phyloP scores from a whole-genome alignment of 1,284 basidiomycete species.

The Tilletia setariae region DNA sequence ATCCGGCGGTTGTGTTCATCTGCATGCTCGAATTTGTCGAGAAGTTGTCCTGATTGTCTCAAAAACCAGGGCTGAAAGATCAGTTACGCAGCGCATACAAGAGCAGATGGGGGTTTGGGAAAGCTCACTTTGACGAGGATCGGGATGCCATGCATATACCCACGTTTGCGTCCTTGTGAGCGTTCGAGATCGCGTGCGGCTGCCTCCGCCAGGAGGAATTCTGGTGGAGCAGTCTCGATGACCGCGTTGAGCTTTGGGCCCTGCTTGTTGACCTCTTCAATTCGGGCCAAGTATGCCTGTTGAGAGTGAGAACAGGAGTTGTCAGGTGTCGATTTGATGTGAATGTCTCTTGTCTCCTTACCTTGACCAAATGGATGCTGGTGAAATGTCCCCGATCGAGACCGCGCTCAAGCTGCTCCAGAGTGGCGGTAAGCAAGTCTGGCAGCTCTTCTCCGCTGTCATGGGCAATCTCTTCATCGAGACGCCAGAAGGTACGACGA shows the following conservation, averaged over 20 bases:
- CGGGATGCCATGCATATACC: conserved; percentile 68
- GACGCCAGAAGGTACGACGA: neutral
- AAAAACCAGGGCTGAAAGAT: no score
- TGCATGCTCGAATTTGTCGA: conserved; percentile 62
- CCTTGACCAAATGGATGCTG: conserved; percentile 67
- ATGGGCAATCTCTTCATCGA: neutral
- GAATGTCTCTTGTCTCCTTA: no score
- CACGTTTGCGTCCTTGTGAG: conserved; percentile 58
- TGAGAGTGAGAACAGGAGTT: no score
- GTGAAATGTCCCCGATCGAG: conserved; percentile 62
- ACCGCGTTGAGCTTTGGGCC: conserved; percentile 63
- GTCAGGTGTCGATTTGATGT: no score
- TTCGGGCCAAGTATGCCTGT: conserved; percentile 68
- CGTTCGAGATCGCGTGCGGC: conserved; percentile 63
- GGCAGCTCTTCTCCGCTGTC: conserved; percentile 48
- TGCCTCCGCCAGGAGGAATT: conserved; percentile 48
- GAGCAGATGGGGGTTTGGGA: neutral
- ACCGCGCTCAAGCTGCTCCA: conserved; percentile 63
- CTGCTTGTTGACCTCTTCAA: conserved; percentile 65
- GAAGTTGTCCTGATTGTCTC: conserved; percentile 63
- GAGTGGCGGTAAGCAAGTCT: conserved; percentile 66
- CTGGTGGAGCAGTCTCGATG: conserved; percentile 65
- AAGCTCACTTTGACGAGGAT: conserved; percentile 61
- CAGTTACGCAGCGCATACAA: no score
- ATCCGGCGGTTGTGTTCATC: conserved; percentile 64